These are phyloP conservation scores for Clausena lansium DNA, from an alignment of 345 rosid species.

Conservation along the genomic window DNA sequence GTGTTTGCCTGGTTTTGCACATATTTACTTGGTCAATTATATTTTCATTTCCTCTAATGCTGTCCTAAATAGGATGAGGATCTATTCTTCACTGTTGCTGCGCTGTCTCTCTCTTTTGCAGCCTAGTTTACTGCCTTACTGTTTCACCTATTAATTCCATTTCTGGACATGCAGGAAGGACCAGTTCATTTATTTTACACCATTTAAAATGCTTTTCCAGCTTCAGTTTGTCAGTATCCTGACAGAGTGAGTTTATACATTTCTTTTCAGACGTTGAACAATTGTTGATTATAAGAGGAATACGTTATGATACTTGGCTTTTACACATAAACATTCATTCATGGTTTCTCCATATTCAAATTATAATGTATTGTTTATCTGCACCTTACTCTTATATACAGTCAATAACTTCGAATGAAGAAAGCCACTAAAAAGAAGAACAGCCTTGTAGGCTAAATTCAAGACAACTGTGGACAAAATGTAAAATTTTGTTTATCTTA, in stretches of 20 bases:
- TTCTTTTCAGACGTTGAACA: not conserved
- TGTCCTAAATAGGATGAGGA: not conserved
- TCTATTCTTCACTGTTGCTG: not conserved
- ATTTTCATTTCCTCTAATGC: not conserved
- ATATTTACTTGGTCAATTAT: not conserved
- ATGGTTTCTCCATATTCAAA: not conserved
- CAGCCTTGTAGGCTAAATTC: too few relatives aligned
- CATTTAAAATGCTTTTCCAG: conserved; percentile 51
- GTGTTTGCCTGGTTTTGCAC: not conserved
- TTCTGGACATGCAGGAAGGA: conserved; percentile 52
- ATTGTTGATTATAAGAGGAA: not conserved
- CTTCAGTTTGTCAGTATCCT: conserved; percentile 55
- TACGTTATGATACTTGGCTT: not conserved
- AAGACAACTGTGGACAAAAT: not conserved
- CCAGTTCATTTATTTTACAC: conserved; percentile 47
- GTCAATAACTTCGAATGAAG: too few relatives aligned
- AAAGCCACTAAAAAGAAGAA: too few relatives aligned
- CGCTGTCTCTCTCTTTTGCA: not conserved
- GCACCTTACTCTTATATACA: not conserved
- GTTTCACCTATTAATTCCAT: conserved; percentile 12
- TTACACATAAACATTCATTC: not conserved
- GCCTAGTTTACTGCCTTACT: not conserved
- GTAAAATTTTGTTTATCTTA: not conserved
- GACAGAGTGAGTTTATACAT: conserved; percentile 39
- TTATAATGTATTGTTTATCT: too few relatives aligned